Conservation (phyloP, 2,329 filamentous ascomycete genomes). For the Sporothrix schenckii region DNA sequence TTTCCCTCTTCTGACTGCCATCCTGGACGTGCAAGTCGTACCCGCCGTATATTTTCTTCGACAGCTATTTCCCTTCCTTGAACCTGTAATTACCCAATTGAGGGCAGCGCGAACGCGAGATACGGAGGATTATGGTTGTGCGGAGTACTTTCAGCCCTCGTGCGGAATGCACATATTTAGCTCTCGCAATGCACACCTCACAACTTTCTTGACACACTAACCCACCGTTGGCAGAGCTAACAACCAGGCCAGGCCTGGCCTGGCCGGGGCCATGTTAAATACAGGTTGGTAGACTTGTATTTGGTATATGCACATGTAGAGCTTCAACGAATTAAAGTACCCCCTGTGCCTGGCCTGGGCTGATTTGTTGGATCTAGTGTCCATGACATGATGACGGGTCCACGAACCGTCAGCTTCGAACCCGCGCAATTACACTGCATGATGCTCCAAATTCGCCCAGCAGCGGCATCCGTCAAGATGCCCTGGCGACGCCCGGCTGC, state of each 20-base stretch:
- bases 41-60: constrained; percentile 8
- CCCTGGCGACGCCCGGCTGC: constrained; percentile 27
- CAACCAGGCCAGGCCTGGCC: no score
- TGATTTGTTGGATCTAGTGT: constrained; percentile 7
- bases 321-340: no score
- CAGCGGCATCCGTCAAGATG: not conserved
- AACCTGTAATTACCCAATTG: no score
- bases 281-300: no score
- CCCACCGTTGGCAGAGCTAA: constrained; percentile 10
- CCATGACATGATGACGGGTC: not conserved
- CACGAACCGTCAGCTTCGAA: not conserved
- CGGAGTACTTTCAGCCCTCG: constrained; percentile 1
- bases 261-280: not conserved
- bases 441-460: constrained; percentile 25
- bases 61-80: not conserved
- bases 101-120: not conserved
- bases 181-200: not conserved
- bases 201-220: not conserved
- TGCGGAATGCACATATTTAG: constrained; percentile 12
- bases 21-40: constrained; percentile 7
- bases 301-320: no score
- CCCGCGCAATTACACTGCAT: constrained; percentile 20
- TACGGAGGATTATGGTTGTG: not conserved
- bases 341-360: constrained; percentile 19
- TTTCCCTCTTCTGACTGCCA: not conserved